Base-by-base conservation (phyloP, 192 early-diverging fungal genomes). In the Chytriomyces sp. region DNA sequence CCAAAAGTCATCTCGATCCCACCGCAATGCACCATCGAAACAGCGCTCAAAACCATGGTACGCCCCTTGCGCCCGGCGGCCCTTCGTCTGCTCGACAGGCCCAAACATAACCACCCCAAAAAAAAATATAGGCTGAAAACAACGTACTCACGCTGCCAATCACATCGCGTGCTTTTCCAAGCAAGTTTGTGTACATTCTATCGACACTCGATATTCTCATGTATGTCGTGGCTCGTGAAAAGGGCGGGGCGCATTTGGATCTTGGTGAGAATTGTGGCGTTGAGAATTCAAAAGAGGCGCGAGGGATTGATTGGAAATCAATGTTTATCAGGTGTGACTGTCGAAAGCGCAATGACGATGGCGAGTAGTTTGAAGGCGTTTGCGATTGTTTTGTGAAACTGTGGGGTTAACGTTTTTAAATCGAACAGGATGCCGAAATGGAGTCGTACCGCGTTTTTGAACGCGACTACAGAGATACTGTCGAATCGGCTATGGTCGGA, bases 101-200 rank as follows among this genome's bases (percentile, higher is more conserved):
- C 18, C 1, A 46, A 24, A 24, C 23, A 20, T 3, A 28, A 20
- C 24, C 44, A 45, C 26, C 20, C 47, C 65, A 13, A 11, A 13
- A 20, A 46, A n/a, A n/a, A n/a, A n/a, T n/a, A n/a, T n/a, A 77
- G 76, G 80, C 81, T 18, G 67, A 35, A 13, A 64, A 89, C 70
- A 83, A 80, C 75, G 81, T 90, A 26, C 81, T 87, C 18, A 88
- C 86, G 43, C 61, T 90, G 18, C 87, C 89, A 6, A 79, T 90
- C 35, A 85, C 85, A 28, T 89, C 88, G 45, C 88, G 87, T 65
- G 76, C 66, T 8, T 77, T 66, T 28, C 76, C 76, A 1, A 67
- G 79, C 65, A 72, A 81, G 23, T 79, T 80, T 13, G 81, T 84
- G 43, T 85, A 80, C 26, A 89, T 90, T 67, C 82, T 90, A 16